Conservation (phyloP, 257 asterid species). For the Salvia splendens region DNA sequence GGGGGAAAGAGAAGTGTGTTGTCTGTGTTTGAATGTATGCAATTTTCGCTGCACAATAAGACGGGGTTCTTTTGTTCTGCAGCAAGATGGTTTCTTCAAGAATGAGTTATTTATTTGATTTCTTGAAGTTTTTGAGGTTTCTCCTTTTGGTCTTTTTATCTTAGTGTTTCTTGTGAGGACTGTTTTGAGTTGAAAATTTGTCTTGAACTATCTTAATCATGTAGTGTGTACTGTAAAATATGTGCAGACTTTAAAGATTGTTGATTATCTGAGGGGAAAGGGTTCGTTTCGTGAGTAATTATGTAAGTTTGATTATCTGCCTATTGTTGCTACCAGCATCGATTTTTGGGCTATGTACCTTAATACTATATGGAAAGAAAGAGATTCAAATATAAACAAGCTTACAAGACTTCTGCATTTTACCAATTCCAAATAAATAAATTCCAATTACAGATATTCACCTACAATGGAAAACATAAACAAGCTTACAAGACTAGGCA, state of each 20-base stretch:
- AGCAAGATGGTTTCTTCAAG: slow-evolving; percentile 53
- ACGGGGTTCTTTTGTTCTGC: slow-evolving; percentile 24
- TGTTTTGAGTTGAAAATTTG: slow-evolving; percentile 29
- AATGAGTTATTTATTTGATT: slow-evolving; percentile 48
- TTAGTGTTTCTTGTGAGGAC: slow-evolving; percentile 22
- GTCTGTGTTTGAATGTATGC: neutral
- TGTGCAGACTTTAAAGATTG: slow-evolving; percentile 23
- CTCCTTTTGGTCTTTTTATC: neutral
- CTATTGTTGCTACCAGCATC: neutral
- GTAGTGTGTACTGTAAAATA: slow-evolving; percentile 31
- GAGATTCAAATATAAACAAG: slow-evolving; percentile 16
- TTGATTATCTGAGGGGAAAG: slow-evolving; percentile 8
- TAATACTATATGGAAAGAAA: neutral
- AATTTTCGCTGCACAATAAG: neutral
- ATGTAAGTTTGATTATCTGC: neutral
- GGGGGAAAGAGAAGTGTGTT: neutral
- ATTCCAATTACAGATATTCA: slow-evolving; percentile 26
- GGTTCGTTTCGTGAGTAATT: slow-evolving; percentile 6
- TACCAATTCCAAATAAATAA: slow-evolving; percentile 19
- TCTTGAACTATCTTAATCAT: slow-evolving; percentile 16
- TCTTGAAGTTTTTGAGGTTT: slow-evolving; percentile 52
- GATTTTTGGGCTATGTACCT: too few relatives aligned
- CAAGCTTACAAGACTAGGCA: slow-evolving; percentile 32
- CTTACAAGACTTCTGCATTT: too few relatives aligned
- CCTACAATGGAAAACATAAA: slow-evolving; percentile 32